These are phyloP conservation scores for Oleoguttula mirabilis DNA, from an alignment of 495 filamentous ascomycete species.

Conservation along the genomic window DNA sequence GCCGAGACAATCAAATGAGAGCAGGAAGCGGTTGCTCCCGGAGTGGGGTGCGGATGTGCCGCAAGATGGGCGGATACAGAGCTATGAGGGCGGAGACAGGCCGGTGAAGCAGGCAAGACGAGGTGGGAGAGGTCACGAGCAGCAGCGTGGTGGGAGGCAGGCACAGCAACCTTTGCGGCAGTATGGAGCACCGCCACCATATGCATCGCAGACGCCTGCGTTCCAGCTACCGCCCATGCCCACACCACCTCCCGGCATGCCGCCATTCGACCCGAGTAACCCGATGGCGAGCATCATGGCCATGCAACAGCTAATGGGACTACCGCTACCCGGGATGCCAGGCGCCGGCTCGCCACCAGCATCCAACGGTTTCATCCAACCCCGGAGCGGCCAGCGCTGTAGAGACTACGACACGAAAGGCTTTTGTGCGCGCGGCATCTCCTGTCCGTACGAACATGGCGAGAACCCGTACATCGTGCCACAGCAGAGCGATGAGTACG, in stretches of 20 bases:
- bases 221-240: slow-evolving; percentile 37
- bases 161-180: too few relatives aligned
- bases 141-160: neutral
- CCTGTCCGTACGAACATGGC: slow-evolving; percentile 78
- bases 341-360: slow-evolving; percentile 12
- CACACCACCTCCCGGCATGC: slow-evolving; percentile 32
- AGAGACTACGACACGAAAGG: slow-evolving; percentile 83
- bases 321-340: slow-evolving; percentile 42
- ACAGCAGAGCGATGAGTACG: slow-evolving; percentile 62
- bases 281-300: slow-evolving; percentile 60
- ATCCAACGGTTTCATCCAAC: slow-evolving; percentile 1
- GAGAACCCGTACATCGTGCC: slow-evolving; percentile 42
- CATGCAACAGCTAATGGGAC: slow-evolving; percentile 59
- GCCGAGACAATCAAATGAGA: slow-evolving; percentile 22
- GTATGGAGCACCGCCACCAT: too few relatives aligned
- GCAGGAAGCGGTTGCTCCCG: slow-evolving; percentile 32
- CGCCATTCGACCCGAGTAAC: slow-evolving; percentile 48
- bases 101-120: slow-evolving; percentile 48
- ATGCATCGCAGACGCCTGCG: too few relatives aligned
- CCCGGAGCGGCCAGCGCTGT: slow-evolving; percentile 45
- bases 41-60: slow-evolving; percentile 29
- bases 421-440: slow-evolving; percentile 64
- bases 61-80: slow-evolving; percentile 2
- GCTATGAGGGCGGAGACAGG: slow-evolving; percentile 34
- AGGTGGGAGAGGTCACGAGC: neutral